Evolutionary conservation across 1,284 basidiomycete genomes (phyloP), one percentile per base, ranked within the genome.

Genomic region (Rhodotorula sp.): DNA sequence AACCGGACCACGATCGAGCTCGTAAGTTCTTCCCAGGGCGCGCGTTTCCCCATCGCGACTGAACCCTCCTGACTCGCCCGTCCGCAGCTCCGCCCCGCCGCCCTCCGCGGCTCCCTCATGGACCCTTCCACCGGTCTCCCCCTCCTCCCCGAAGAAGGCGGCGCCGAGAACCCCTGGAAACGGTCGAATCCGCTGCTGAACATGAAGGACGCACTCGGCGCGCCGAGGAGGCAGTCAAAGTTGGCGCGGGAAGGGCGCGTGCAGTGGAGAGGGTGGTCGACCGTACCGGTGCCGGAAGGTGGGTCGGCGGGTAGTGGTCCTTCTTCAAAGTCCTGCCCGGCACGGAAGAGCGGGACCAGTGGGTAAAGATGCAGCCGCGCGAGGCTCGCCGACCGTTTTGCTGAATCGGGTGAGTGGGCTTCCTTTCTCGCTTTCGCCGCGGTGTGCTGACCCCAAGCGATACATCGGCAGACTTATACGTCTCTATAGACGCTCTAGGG

Each of bases 1-100:
- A 94, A 95, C 81, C 85, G 91, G 57, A 95, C 93, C 3, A 97
- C 93, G 18, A 93, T 97, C 72, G 93, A 97, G 82, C 92, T 93
- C 86, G 90, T 92, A 78, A 79, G 88, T 77, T 23, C 55, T 31
- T 7, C 23, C 12, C 15, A 21, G 38, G 38, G 38, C 12, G 38
- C 38, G 38, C 34, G 49, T 21, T 28, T 28, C n/a, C 21, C 14
- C 6, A 5, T 34, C 34, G 34, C 6, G 7, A 34, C 7, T 34
- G 34, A 34, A 34, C 34, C 34, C 34, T 34, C 34, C 6, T 34
- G 34, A 8, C 34, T 23, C 48, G 48, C 19, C 48, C 14, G 1
- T 12, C n/a, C 19, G 31, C 64, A 75, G 74, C 67, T 73, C 16
- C 62, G 74, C 52, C 70, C 75, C 5, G 62, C 66, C 21, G 49